These are phyloP conservation scores for Cryptococcus sp. DNA, from an alignment of 1,284 basidiomycete species.

Conservation along the genomic window DNA sequence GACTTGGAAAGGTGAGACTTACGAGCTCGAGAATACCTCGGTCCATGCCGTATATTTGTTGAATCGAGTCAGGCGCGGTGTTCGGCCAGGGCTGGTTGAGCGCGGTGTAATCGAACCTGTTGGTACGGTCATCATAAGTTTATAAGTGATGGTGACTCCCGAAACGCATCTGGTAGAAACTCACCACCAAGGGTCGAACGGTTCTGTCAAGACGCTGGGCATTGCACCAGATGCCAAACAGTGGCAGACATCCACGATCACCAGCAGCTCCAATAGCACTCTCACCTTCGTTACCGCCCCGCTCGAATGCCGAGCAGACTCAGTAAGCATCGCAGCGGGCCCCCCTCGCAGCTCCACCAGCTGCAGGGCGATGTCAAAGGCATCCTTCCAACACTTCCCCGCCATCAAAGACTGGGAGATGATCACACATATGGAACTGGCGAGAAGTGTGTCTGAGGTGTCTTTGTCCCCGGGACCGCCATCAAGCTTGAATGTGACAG, in stretches of 20 bases:
- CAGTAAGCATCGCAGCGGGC: constrained; percentile 12
- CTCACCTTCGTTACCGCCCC: constrained; percentile 5
- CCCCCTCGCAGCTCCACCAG: constrained; percentile 13
- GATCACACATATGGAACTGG: constrained; percentile 18
- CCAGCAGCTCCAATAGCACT: constrained; percentile 15
- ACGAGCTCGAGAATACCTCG: constrained; percentile 20
- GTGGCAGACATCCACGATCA: constrained; percentile 16
- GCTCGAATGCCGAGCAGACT: not conserved
- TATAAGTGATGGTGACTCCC: too few species aligned
- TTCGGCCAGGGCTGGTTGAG: not conserved
- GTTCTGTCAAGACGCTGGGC: constrained; percentile 16
- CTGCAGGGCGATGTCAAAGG: constrained; percentile 6
- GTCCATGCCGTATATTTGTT: constrained; percentile 16
- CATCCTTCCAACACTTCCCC: constrained; percentile 13
- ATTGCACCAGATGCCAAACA: constrained; percentile 15
- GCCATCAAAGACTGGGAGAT: constrained; percentile 11
- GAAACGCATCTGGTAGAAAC: not conserved
- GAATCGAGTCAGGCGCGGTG: constrained; percentile 9
- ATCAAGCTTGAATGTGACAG: constrained; percentile 3
- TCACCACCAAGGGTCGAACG: constrained; percentile 22
- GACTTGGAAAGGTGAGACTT: not conserved
- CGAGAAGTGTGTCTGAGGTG: constrained; percentile 8
- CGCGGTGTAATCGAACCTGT: constrained; percentile 15
- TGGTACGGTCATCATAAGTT: not conserved
- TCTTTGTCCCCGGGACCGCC: not conserved